phyloP scores from a whole-genome alignment of 2,329 filamentous ascomycete species.

The Hymenoscyphus linearis region DNA sequence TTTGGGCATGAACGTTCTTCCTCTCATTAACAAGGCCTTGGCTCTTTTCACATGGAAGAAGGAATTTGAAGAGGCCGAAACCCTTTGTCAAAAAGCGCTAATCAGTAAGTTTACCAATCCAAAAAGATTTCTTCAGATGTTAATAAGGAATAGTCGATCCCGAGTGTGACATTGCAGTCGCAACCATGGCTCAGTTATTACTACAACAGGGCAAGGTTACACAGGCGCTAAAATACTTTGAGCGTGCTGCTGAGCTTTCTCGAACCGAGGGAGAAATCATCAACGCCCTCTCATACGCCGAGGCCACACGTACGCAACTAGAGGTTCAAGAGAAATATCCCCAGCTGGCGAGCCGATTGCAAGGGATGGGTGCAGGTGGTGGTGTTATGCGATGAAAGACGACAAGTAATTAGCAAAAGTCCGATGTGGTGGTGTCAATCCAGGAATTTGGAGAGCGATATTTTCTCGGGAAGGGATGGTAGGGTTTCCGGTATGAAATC shows the following conservation, averaged over 20 bases:
- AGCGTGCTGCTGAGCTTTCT: slow-evolving; percentile 89
- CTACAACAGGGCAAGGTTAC: slow-evolving; percentile 97
- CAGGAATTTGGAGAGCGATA: background rate
- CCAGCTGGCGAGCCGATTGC: slow-evolving; percentile 67
- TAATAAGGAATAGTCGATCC: slow-evolving; percentile 67
- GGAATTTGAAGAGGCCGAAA: slow-evolving; percentile 90
- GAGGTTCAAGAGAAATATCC: slow-evolving; percentile 87
- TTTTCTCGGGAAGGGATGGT: background rate
- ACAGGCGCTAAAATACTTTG: slow-evolving; percentile 93
- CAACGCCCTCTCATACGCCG: slow-evolving; percentile 93
- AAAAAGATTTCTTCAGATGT: slow-evolving; percentile 3
- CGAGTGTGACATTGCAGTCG: slow-evolving; percentile 97
- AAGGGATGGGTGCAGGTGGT: slow-evolving; percentile 47
- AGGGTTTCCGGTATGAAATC: background rate
- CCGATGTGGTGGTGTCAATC: background rate
- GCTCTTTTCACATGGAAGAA: slow-evolving; percentile 98
- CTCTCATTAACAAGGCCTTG: slow-evolving; percentile 96
- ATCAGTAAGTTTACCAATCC: slow-evolving; percentile 66
- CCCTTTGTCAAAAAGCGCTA: slow-evolving; percentile 92
- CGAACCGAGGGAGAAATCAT: slow-evolving; percentile 93
- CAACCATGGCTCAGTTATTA: slow-evolving; percentile 96
- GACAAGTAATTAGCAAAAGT: background rate
- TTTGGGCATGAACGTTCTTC: slow-evolving; percentile 93
- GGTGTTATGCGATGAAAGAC: slow-evolving; percentile 28
- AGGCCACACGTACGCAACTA: slow-evolving; percentile 92